Percentiles rank a stretch among this genome's conserved stretches.
phyloP scores from a whole-genome alignment of 2,329 filamentous ascomycete species.

The Lachnellula subtilissima region DNA sequence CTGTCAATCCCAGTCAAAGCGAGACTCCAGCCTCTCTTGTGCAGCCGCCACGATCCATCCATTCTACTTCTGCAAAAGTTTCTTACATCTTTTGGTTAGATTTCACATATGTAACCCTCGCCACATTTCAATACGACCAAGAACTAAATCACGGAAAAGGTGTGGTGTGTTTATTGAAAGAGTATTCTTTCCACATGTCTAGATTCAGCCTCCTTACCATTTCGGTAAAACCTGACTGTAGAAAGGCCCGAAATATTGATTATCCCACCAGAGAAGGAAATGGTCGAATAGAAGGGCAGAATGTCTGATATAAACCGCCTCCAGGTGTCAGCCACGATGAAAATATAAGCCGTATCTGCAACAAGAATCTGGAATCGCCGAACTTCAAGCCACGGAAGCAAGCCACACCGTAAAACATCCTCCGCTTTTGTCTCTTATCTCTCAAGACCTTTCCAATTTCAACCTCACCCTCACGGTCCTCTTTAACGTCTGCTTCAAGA shows the following conservation, averaged over 20 bases:
- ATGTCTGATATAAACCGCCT: background rate
- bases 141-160: background rate
- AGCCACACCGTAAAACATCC: slow-evolving; percentile 7
- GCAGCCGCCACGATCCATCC: slow-evolving; percentile 4
- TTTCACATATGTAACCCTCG: slow-evolving; percentile 6
- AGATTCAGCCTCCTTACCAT: no score
- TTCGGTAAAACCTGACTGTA: no score
- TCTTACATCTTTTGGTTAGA: slow-evolving; percentile 2
- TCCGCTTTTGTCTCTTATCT: background rate
- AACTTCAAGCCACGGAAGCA: background rate
- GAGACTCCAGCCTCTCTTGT: background rate
- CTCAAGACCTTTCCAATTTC: background rate
- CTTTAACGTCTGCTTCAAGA: no score
- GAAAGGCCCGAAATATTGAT: no score
- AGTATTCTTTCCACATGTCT: no score
- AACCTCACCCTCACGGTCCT: no score
- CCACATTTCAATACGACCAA: background rate
- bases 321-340: background rate
- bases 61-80: slow-evolving; percentile 11
- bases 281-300: background rate
- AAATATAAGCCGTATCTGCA: background rate
- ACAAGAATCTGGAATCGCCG: slow-evolving; percentile 1
- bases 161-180: no score
- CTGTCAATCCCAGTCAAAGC: background rate
- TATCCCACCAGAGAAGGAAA: background rate